Evolutionary conservation across 805 yeast species (phyloP).

Genomic region (Saccharomycopsis sp.): DNA sequence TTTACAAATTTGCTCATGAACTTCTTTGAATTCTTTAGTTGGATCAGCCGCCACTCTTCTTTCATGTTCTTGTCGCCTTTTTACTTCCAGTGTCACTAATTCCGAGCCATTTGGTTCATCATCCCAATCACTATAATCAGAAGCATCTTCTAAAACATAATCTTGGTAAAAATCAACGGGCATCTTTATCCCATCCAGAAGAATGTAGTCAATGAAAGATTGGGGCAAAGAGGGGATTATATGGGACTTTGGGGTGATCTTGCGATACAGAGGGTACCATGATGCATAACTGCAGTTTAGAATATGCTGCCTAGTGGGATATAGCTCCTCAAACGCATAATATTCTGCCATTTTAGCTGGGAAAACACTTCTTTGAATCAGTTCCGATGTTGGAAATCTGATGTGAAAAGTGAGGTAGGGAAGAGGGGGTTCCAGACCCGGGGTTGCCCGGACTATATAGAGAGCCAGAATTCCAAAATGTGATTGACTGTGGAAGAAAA

Average conservation of each 20-base stretch:
- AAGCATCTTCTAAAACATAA: slow-evolving; percentile 36
- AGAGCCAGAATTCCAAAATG: too few relatives aligned
- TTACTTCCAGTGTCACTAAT: slow-evolving; percentile 20
- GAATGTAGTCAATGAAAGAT: slow-evolving; percentile 47
- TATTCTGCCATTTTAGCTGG: too few relatives aligned
- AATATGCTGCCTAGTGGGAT: too few relatives aligned
- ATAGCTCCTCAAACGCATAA: too few relatives aligned
- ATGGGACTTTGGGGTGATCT: slow-evolving; percentile 37
- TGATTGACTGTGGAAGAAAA: too few relatives aligned
- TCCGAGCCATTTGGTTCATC: slow-evolving; percentile 25
- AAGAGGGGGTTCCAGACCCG: too few relatives aligned
- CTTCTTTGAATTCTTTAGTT: slow-evolving; percentile 39
- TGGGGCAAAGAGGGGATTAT: slow-evolving; percentile 50
- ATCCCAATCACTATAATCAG: slow-evolving; percentile 72
- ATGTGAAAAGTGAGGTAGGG: too few relatives aligned
- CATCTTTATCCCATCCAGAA: slow-evolving; percentile 57
- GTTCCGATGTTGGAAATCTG: too few relatives aligned
- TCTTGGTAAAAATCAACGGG: slow-evolving; percentile 37
- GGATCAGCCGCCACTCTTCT: too few relatives aligned
- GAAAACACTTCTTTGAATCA: too few relatives aligned
- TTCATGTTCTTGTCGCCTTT: slow-evolving; percentile 9
- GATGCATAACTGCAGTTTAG: slow-evolving; percentile 40
- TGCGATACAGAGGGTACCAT: slow-evolving; percentile 48
- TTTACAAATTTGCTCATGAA: slow-evolving; percentile 43
- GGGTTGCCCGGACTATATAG: too few relatives aligned